Conservation (phyloP, 495 filamentous ascomycete species). For the Tuber borchii region DNA sequence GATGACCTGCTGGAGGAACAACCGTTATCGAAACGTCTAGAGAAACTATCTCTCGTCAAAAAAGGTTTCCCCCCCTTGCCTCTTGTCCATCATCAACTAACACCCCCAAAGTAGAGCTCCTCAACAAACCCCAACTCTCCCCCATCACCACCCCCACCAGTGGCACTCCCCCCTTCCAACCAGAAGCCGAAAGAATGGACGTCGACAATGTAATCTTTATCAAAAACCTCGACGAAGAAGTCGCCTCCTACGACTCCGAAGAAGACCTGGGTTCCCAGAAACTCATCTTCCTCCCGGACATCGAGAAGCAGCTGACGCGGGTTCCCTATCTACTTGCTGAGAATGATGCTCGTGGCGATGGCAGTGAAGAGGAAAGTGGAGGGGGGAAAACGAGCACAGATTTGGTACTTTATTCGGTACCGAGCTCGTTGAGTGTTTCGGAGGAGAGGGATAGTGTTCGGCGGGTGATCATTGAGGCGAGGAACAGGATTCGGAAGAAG, state of each 20-base stretch:
- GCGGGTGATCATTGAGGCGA: constrained; percentile 76
- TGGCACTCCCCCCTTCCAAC: constrained; percentile 20
- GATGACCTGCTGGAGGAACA: constrained; percentile 41
- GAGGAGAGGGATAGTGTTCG: constrained; percentile 73
- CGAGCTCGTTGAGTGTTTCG: constrained; percentile 66
- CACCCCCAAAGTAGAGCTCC: constrained; percentile 14
- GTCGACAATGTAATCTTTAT: constrained; percentile 91
- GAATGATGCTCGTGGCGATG: background rate
- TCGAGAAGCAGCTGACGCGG: constrained; percentile 67
- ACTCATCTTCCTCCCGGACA: constrained; percentile 74
- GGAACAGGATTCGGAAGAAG: constrained; percentile 57
- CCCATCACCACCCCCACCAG: constrained; percentile 32
- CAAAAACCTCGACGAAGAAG: constrained; percentile 79
- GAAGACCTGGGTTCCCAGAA: constrained; percentile 47
- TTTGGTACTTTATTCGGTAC: constrained; percentile 75
- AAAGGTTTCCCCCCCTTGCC: constrained; percentile 13
- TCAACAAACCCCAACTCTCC: constrained; percentile 23
- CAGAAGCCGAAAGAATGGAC: constrained; percentile 61
- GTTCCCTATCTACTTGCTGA: constrained; percentile 51
- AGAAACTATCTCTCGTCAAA: constrained; percentile 73
- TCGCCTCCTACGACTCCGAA: constrained; percentile 56
- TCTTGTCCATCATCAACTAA: constrained; percentile 7
- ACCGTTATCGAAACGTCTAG: constrained; percentile 70
- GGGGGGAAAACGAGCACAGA: constrained; percentile 51
- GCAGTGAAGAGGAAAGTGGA: constrained; percentile 14